Percentiles rank a stretch among this genome's conserved stretches.
Conservation (phyloP, 2,329 filamentous ascomycete genomes). For the Tolypocladium tundrense region DNA sequence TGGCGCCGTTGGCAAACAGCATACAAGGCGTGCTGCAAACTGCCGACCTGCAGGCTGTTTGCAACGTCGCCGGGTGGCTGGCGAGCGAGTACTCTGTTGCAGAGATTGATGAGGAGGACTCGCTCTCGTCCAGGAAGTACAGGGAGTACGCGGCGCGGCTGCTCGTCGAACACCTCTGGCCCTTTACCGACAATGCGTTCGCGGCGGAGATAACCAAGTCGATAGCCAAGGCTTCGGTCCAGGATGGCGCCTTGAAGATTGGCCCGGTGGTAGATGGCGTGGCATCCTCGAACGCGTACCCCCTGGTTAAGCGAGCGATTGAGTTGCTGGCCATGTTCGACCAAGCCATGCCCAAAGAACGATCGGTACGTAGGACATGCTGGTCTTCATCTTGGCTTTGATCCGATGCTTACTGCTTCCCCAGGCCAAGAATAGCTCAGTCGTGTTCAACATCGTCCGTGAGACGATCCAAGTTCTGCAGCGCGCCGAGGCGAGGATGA, state of each 20-base stretch:
- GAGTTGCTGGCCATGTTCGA: constrained; percentile 53
- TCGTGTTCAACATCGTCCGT: constrained; percentile 66
- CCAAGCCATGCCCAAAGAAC: constrained; percentile 52
- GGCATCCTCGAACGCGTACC: constrained; percentile 46
- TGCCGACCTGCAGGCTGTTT: constrained; percentile 37
- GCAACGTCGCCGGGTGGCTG: constrained; percentile 47
- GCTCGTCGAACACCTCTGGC: constrained; percentile 47
- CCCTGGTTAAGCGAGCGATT: constrained; percentile 46
- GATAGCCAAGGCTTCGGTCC: constrained; percentile 37
- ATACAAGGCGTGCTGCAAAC: constrained; percentile 38
- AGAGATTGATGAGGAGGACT: constrained; percentile 49
- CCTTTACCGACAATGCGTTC: constrained; percentile 43
- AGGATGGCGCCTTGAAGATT: constrained; percentile 40
- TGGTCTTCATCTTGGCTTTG: too few relatives aligned
- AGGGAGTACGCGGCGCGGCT: constrained; percentile 46
- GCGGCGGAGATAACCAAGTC: constrained; percentile 45
- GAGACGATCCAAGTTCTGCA: constrained; percentile 80
- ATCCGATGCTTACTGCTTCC: constrained; percentile 6
- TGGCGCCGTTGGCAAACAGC: constrained; percentile 39
- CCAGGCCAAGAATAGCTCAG: constrained; percentile 36
- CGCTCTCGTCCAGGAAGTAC: constrained; percentile 41
- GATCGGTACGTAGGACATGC: constrained; percentile 39
- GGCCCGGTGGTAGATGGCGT: constrained; percentile 35
- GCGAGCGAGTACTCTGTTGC: constrained; percentile 46
- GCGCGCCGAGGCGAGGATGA: constrained; percentile 62